A percentile compares a stretch with the other conserved stretches of the same genome.
These are phyloP conservation scores for Microsporum canis DNA, from an alignment of 2,329 filamentous ascomycete genomes.

Conservation along the genomic window DNA sequence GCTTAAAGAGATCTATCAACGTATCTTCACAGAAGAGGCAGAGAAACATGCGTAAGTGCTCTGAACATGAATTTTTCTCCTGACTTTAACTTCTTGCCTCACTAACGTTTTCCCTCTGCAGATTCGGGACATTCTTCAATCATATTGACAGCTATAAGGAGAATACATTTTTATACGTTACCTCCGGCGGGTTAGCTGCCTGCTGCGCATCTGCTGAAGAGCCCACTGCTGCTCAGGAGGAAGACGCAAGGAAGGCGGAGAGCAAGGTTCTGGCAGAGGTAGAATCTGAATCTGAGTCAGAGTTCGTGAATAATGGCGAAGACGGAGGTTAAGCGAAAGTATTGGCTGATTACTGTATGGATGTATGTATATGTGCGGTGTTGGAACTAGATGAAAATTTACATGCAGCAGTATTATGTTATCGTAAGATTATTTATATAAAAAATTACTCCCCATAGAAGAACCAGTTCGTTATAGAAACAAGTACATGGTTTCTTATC, in stretches of 20 bases:
- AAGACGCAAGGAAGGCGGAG: constrained; percentile 20
- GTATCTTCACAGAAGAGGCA: constrained; percentile 84
- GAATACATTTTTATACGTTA: constrained; percentile 63
- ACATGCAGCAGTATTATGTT: no score
- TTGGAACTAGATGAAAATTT: no score
- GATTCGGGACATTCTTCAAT: constrained; percentile 67
- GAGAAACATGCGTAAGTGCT: constrained; percentile 66
- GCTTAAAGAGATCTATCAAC: constrained; percentile 77
- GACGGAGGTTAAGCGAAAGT: constrained; percentile 13
- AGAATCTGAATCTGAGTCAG: constrained; percentile 18
- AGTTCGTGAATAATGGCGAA: constrained; percentile 15
- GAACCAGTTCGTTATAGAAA: no score
- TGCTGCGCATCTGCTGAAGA: constrained; percentile 16
- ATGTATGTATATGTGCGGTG: background rate
- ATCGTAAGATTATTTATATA: no score
- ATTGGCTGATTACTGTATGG: background rate
- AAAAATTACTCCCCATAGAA: no score
- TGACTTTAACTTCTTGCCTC: background rate
- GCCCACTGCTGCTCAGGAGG: constrained; percentile 8
- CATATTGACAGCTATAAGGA: constrained; percentile 65
- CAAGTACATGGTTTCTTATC: no score
- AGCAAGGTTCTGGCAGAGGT: constrained; percentile 21
- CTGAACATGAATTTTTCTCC: background rate
- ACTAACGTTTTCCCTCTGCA: constrained; percentile 23
- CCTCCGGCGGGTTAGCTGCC: constrained; percentile 56